Percentiles rank a stretch among this genome's conserved stretches.
Evolutionary conservation across 805 yeast genomes (phyloP).

Genomic region (Metschnikowia bowlesiae): DNA sequence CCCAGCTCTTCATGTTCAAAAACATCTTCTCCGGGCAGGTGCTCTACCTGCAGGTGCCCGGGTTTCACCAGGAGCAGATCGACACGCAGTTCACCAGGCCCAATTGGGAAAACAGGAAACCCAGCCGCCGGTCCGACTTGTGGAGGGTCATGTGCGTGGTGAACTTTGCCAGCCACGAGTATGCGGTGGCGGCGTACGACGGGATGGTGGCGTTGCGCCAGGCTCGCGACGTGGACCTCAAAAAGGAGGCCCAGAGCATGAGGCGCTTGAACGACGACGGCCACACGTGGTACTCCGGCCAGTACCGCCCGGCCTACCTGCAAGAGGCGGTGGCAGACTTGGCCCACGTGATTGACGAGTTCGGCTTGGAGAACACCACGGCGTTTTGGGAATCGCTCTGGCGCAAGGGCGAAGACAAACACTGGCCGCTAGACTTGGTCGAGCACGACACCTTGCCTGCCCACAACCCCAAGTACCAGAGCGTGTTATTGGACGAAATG

Average conservation of each 20-base stretch:
- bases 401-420: conserved; percentile 75
- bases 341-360: conserved; percentile 61
- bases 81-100: conserved; percentile 72
- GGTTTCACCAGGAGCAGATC: conserved; percentile 53
- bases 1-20: conserved; percentile 78
- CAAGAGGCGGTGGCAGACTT: conserved; percentile 91
- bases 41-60: conserved; percentile 80
- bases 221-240: conserved; percentile 61
- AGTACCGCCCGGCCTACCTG: conserved; percentile 83
- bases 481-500: conserved; percentile 59
- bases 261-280: conserved; percentile 73
- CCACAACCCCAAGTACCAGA: conserved; percentile 62
- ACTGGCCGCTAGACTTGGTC: conserved; percentile 62
- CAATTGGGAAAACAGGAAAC: conserved; percentile 84
- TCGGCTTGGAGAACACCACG: conserved; percentile 44
- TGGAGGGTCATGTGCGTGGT: conserved; percentile 92
- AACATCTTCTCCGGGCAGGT: conserved; percentile 89
- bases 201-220: conserved; percentile 70
- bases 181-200: conserved; percentile 68
- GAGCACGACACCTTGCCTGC: conserved; percentile 58
- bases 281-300: conserved; percentile 81
- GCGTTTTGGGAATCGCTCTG: conserved; percentile 82
- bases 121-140: conserved; percentile 74
- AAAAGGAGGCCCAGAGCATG: conserved; percentile 54
- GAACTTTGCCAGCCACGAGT: conserved; percentile 53